Evolutionary conservation across 495 filamentous ascomycete species (phyloP).

Genomic region (Aspergillus sparsus): DNA sequence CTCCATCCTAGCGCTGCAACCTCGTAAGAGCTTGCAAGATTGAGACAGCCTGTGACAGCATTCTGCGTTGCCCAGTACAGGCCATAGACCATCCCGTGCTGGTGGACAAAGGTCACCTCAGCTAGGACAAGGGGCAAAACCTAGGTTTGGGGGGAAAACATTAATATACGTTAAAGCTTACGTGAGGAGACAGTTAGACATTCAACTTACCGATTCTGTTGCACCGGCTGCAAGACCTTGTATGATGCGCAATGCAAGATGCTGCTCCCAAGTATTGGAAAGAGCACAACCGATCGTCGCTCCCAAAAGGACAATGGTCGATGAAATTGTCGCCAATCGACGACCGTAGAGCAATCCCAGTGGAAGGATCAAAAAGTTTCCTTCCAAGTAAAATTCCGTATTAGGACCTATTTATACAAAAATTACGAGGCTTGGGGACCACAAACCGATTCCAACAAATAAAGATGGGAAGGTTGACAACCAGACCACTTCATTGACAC

Average conservation of each 20-base stretch:
- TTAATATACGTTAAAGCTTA: neutral
- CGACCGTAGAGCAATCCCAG: slow-evolving; percentile 34
- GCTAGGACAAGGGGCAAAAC: slow-evolving; percentile 38
- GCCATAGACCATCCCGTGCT: slow-evolving; percentile 32
- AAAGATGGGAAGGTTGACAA: slow-evolving; percentile 35
- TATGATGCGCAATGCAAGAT: slow-evolving; percentile 34
- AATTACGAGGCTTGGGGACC: neutral
- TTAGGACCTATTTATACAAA: neutral
- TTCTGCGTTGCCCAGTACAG: slow-evolving; percentile 40
- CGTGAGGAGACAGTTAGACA: neutral
- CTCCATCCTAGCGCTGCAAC: slow-evolving; percentile 35
- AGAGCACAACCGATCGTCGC: slow-evolving; percentile 34
- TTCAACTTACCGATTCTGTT: slow-evolving; percentile 34
- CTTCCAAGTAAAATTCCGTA: slow-evolving; percentile 13
- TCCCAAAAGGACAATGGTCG: slow-evolving; percentile 28
- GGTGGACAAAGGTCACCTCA: slow-evolving; percentile 38
- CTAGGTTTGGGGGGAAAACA: slow-evolving; percentile 9
- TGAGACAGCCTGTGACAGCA: slow-evolving; percentile 31
- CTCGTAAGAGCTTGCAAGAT: slow-evolving; percentile 37
- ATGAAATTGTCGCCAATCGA: slow-evolving; percentile 26
- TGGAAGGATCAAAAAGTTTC: slow-evolving; percentile 38
- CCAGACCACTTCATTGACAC: slow-evolving; percentile 34
- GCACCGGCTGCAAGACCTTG: slow-evolving; percentile 39
- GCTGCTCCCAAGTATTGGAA: slow-evolving; percentile 32
- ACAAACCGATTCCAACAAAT: slow-evolving; percentile 37